Percentiles rank a stretch among this genome's conserved stretches.
Evolutionary conservation across 2,329 filamentous ascomycete species (phyloP).

Genomic region (Harringtonia lauricola): DNA sequence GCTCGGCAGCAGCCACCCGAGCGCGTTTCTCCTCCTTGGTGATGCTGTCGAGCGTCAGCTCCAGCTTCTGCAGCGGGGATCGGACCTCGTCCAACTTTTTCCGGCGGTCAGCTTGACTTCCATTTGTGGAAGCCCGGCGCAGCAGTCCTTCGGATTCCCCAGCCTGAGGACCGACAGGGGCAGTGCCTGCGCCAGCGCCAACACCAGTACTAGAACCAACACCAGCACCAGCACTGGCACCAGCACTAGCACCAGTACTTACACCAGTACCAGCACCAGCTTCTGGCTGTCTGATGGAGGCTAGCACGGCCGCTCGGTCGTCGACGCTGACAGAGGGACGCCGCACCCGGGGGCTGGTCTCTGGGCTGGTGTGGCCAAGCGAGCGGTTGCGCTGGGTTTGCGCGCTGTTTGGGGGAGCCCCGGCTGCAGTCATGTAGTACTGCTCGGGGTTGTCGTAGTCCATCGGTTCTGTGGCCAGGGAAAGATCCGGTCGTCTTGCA

Average conservation of each 20-base stretch:
- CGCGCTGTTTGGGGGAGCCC: neutral
- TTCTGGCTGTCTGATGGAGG: slow-evolving; percentile 12
- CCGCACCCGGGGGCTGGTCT: neutral
- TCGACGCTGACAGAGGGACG: slow-evolving; percentile 3
- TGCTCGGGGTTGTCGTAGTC: slow-evolving; percentile 15
- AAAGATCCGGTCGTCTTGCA: slow-evolving; percentile 11
- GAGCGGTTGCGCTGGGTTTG: slow-evolving; percentile 1
- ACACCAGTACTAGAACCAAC: too few relatives aligned
- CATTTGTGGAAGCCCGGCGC: slow-evolving; percentile 8
- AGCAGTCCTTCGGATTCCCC: neutral
- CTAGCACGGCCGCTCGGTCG: slow-evolving; percentile 7
- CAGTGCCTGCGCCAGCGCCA: too few relatives aligned
- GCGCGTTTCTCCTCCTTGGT: slow-evolving; percentile 94
- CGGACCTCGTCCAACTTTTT: slow-evolving; percentile 65
- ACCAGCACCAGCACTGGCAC: too few relatives aligned
- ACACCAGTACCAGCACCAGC: too few relatives aligned
- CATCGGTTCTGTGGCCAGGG: slow-evolving; percentile 8
- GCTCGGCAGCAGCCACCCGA: slow-evolving; percentile 71
- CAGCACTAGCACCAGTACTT: too few relatives aligned
- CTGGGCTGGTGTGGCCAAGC: neutral
- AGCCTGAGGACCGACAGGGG: slow-evolving; percentile 7
- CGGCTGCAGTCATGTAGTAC: slow-evolving; percentile 18
- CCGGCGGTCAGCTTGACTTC: slow-evolving; percentile 26
- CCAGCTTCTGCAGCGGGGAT: slow-evolving; percentile 87
- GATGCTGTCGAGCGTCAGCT: slow-evolving; percentile 81